phyloP scores from a whole-genome alignment of 1,284 basidiomycete genomes.

The Inonotus hispidus region DNA sequence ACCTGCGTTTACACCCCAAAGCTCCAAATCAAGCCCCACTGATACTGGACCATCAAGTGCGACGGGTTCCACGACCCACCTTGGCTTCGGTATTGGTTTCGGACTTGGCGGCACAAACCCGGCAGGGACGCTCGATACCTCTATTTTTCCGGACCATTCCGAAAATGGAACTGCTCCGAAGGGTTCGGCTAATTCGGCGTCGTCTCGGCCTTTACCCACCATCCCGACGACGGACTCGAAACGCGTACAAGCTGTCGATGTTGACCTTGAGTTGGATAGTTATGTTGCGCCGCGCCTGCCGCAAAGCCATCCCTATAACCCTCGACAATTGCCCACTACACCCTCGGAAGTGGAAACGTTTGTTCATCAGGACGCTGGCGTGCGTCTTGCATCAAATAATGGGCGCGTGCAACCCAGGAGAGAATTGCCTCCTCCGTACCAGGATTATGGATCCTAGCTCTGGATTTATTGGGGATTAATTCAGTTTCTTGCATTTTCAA shows the following conservation, averaged over 20 bases:
- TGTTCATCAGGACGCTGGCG: constrained; percentile 14
- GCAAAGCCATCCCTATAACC: background rate
- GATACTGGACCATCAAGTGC: constrained; percentile 1
- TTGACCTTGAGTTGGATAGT: background rate
- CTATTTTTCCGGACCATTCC: background rate
- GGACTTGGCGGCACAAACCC: background rate
- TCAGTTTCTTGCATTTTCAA: background rate
- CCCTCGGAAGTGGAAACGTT: constrained; percentile 1
- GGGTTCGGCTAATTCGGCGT: background rate
- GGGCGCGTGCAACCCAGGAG: background rate
- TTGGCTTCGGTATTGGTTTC: background rate
- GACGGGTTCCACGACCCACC: background rate
- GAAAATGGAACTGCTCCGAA: background rate
- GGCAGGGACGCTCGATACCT: background rate
- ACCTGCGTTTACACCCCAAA: background rate
- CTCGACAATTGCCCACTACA: background rate
- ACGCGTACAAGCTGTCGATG: background rate
- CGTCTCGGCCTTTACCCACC: constrained; percentile 3
- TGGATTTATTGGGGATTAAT: background rate
- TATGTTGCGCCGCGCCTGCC: background rate
- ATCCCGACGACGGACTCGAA: background rate
- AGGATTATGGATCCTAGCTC: constrained; percentile 3
- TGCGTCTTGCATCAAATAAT: constrained; percentile 12
- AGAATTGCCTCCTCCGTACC: constrained; percentile 16
- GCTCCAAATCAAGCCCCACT: background rate